phyloP scores from a whole-genome alignment of 1,139 yeast species.

The Kodamaea derodonti region DNA sequence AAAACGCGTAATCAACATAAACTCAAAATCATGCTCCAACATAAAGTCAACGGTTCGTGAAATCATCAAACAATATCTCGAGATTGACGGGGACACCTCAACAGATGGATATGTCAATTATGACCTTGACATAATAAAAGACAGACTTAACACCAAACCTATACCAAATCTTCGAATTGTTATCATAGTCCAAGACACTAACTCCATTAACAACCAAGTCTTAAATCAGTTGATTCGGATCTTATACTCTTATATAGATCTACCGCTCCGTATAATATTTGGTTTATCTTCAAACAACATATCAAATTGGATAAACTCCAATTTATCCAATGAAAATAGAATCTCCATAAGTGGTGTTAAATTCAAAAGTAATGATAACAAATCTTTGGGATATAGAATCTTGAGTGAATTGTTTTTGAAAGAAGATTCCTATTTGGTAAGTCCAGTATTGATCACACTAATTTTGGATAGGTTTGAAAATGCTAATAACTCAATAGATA shows the following conservation, averaged over 20 bases:
- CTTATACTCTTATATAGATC: slow-evolving; percentile 33
- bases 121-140: slow-evolving; percentile 42
- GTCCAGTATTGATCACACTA: slow-evolving; percentile 30
- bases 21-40: slow-evolving; percentile 40
- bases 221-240: slow-evolving; percentile 48
- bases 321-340: slow-evolving; percentile 30
- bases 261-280: slow-evolving; percentile 46
- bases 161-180: slow-evolving; percentile 25
- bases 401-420: slow-evolving; percentile 30
- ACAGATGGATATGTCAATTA: slow-evolving; percentile 39
- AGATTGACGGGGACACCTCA: slow-evolving; percentile 13
- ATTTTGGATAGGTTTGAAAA: slow-evolving; percentile 35
- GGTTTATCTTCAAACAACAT: slow-evolving; percentile 52
- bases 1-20: slow-evolving; percentile 22
- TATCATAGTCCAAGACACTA: slow-evolving; percentile 62
- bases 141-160: slow-evolving; percentile 8
- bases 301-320: slow-evolving; percentile 34
- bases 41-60: slow-evolving; percentile 38
- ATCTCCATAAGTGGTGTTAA: slow-evolving; percentile 36
- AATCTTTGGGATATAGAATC: slow-evolving; percentile 35
- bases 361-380: slow-evolving; percentile 41
- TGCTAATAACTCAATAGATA: slow-evolving; percentile 51
- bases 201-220: slow-evolving; percentile 50
- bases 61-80: slow-evolving; percentile 31
- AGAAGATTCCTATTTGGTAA: slow-evolving; percentile 13